Percentiles rank a stretch among this genome's conserved stretches.
Evolutionary conservation across 116 monocot genomes (phyloP).

Genomic region (Thalassia testudinum): DNA sequence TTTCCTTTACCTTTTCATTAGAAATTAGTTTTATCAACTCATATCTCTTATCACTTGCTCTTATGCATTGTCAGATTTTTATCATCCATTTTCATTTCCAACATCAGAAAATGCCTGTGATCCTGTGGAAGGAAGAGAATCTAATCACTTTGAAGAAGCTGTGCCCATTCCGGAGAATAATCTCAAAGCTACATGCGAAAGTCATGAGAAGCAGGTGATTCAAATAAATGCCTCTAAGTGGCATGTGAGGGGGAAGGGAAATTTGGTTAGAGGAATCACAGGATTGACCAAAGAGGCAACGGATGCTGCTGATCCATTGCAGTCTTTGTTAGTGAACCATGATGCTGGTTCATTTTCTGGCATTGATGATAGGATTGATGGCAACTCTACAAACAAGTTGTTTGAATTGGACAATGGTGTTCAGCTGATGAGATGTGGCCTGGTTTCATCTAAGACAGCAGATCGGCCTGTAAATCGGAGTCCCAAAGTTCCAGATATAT

Average conservation of each 20-base stretch:
- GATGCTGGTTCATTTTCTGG: background rate
- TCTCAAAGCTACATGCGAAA: background rate
- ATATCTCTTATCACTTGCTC: too few relatives aligned
- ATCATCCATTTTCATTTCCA: background rate
- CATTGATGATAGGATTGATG: background rate
- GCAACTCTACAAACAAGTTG: conserved; percentile 1
- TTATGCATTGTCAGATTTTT: conserved; percentile 1
- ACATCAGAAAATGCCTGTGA: background rate
- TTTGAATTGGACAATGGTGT: conserved; percentile 1
- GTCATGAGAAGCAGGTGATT: background rate
- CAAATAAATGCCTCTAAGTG: background rate
- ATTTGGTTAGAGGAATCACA: background rate
- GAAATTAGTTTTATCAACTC: too few relatives aligned
- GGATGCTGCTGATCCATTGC: background rate
- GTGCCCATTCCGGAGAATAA: background rate
- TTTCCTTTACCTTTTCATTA: too few relatives aligned
- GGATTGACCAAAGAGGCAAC: background rate
- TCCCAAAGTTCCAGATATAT: background rate
- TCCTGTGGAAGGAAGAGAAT: background rate
- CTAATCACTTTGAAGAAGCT: background rate
- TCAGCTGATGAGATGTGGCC: background rate
- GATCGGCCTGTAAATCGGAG: conserved; percentile 3
- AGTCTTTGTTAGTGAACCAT: background rate
- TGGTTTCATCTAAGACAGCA: background rate
- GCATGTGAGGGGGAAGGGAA: background rate